A percentile compares a stretch with the other conserved stretches of the same genome.
Conservation (phyloP, 2,329 filamentous ascomycete species). For the Sporothrix humicola region DNA sequence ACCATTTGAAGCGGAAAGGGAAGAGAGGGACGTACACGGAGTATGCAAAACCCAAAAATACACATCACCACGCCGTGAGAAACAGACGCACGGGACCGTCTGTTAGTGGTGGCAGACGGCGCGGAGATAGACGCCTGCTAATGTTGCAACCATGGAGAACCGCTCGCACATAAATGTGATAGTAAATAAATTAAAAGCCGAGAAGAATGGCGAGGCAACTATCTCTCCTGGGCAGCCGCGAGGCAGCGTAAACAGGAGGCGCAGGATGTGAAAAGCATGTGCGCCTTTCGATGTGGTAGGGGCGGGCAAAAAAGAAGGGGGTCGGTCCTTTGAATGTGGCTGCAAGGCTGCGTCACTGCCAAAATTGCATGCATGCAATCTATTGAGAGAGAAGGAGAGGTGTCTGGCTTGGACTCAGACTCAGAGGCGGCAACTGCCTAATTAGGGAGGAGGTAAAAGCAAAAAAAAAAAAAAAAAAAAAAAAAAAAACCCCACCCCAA, state of each 20-base stretch:
- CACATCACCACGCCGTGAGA: background rate
- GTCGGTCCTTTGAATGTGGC: conserved; percentile 23
- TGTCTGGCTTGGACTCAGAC: background rate
- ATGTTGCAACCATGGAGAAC: conserved; percentile 10
- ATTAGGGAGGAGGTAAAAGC: conserved; percentile 27
- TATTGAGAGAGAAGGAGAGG: background rate
- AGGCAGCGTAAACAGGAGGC: background rate
- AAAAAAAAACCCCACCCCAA: too few relatives aligned
- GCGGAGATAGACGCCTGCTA: conserved; percentile 11
- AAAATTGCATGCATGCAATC: background rate
- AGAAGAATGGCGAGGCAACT: background rate
- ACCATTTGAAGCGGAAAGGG: too few relatives aligned
- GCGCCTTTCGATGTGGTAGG: background rate
- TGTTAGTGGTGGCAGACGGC: background rate
- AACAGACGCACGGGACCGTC: background rate
- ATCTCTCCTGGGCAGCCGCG: background rate
- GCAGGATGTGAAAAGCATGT: conserved; percentile 2
- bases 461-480: background rate
- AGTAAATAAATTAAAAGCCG: background rate
- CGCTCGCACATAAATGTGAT: conserved; percentile 5
- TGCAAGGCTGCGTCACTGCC: conserved; percentile 13
- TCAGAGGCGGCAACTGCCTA: conserved; percentile 24
- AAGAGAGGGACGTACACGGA: too few relatives aligned
- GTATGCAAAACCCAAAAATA: background rate
- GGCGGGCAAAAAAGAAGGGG: background rate